Base-by-base conservation (phyloP, 1,284 basidiomycete genomes). In the Microbotryum violaceum region DNA sequence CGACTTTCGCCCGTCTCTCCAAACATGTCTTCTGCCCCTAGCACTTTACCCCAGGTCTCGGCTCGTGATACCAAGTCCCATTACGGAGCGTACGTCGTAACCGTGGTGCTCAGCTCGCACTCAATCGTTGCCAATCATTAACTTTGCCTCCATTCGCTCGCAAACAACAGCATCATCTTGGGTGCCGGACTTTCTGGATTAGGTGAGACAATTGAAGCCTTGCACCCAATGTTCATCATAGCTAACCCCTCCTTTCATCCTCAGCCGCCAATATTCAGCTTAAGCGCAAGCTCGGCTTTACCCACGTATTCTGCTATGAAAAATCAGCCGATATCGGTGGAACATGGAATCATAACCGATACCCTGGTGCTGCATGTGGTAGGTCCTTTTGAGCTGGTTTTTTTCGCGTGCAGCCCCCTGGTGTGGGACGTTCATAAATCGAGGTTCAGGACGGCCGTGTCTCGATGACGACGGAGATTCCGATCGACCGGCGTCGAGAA, bases 271-370 rank as follows among this genome's bases (percentile, higher is more conserved):
- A 61, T 6, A 64, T 69, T 45, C 63, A 69, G 60, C 54, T 69
- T 20, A 60, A 60, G 53, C 57, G 60, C 20, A 65, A 63, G 59
- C 33, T 62, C 7, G 59, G 60, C 9, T 55, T 65, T 46, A 61
- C 56, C 8, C 65, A 69, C 37, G 59, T 67, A 4, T 53, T 69
- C n/a, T 56, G 62, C 27, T 67, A 65, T 44, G 65, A 69, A 23
- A 64, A 66, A 49, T 57, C 55, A 5, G 46, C 48, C 25, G 61
- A 68, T n/a, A 47, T 65, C 14, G 67, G 67, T 5, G 67, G 67
- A 3, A 69, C 67, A 1, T 69, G 67, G 67, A 56, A n/a, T 37
- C 45, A 31, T 23, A 31, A 64, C 47, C 62, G 61, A 1, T 69
- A 67, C 48, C 63, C 66, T 5, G 68, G 68, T 7, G 65, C 63